Evolutionary conservation across 2,329 filamentous ascomycete species (phyloP).

Genomic region (Immersiporthe knoxdaviesiana): DNA sequence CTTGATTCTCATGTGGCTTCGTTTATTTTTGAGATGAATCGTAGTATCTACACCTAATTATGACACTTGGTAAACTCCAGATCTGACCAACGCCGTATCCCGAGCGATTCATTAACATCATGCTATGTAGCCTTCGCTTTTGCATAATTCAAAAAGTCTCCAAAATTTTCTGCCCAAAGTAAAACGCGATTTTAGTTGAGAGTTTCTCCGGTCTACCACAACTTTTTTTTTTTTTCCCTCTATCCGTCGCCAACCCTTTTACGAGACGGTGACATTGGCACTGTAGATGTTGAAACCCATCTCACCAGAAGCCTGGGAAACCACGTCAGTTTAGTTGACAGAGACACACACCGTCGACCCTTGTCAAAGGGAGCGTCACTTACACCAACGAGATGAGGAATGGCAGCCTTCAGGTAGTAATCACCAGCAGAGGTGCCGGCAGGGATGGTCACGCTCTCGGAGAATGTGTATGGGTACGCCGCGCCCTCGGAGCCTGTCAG

Average conservation of each 20-base stretch:
- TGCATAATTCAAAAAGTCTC: background rate
- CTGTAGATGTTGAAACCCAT: conserved; percentile 12
- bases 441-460: conserved; percentile 11
- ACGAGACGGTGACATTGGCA: conserved; percentile 22
- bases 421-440: conserved; percentile 16
- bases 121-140: background rate
- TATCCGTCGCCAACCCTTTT: background rate
- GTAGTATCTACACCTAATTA: background rate
- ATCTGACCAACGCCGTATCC: background rate
- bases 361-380: background rate
- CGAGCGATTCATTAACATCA: background rate
- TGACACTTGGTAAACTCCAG: background rate
- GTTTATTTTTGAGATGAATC: background rate
- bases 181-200: background rate
- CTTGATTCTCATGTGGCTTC: background rate
- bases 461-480: conserved; percentile 24
- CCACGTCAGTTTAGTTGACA: background rate
- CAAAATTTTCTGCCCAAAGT: background rate
- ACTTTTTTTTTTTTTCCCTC: too few relatives aligned
- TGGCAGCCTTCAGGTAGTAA: conserved; percentile 20
- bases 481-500: conserved; percentile 23
- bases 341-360: too few relatives aligned
- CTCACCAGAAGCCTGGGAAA: conserved; percentile 17
- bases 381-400: conserved; percentile 24
- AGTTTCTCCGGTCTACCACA: too few relatives aligned